These are phyloP conservation scores for Fonsecaea pedrosoi DNA, from an alignment of 2,329 filamentous ascomycete genomes.

Conservation along the genomic window DNA sequence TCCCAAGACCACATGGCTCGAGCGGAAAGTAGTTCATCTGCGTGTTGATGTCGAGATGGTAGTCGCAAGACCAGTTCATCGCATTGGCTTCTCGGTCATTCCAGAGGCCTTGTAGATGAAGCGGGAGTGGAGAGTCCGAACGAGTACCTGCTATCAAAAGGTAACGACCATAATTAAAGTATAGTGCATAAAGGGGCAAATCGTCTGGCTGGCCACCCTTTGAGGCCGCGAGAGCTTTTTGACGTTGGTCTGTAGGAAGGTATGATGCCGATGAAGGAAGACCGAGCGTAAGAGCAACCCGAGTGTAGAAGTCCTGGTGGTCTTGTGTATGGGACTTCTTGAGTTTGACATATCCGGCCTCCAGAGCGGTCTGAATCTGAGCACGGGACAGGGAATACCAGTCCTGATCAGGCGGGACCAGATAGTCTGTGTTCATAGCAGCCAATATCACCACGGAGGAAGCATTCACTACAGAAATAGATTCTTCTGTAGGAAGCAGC, in stretches of 20 bases:
- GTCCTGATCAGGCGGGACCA: not conserved
- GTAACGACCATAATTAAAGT: slow-evolving; percentile 3
- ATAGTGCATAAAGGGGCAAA: not conserved
- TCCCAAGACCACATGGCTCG: not conserved
- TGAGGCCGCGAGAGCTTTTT: not conserved
- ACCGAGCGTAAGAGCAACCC: not conserved
- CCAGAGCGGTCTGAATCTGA: not conserved
- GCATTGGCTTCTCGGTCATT: slow-evolving; percentile 6
- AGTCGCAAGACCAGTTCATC: slow-evolving; percentile 6
- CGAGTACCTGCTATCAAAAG: not conserved
- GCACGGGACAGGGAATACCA: not conserved
- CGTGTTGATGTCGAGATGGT: slow-evolving; percentile 4
- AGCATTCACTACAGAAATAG: not conserved
- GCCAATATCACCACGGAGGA: not conserved
- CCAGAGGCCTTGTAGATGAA: slow-evolving; percentile 1
- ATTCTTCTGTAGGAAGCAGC: not conserved
- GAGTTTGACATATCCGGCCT: not conserved
- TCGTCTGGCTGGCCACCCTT: not conserved
- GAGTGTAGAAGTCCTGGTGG: not conserved
- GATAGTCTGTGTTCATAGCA: not conserved
- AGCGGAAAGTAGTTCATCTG: slow-evolving; percentile 1
- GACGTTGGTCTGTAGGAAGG: not conserved
- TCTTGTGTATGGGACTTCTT: not conserved
- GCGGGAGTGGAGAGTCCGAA: not conserved
- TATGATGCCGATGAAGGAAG: not conserved